Base-by-base conservation (phyloP, 179 eudicot species). In the Drosera spatulata region DNA sequence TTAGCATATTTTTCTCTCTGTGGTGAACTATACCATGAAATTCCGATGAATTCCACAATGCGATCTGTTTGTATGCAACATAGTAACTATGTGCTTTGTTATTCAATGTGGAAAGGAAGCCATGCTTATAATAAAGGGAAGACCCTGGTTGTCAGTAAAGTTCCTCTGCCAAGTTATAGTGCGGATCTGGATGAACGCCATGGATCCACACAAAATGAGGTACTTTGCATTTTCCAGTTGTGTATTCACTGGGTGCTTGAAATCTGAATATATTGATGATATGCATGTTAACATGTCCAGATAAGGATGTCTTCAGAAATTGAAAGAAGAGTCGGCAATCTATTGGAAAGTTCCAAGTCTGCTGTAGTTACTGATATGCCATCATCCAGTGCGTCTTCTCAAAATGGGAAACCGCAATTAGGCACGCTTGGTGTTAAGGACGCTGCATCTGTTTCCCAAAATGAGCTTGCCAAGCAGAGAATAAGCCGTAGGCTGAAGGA, bases 41-140 rank as follows among this genome's bases (percentile, higher is more conserved):
- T 22, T 22, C 33, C 33, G 33, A 22, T 22, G 33, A 22, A 22
- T 22, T 22, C 33, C 33, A 22, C 33, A 22, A 22, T 22, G 1
- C 1, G 33, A 22, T 22, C 33, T 22, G 33, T 22, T 22, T 22
- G 33, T 22, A 22, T 22, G 33, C 33, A 22, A 22, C 33, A 0
- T 22, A 22, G 33, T 22, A 22, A 22, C 33, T 22, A 22, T 22
- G 33, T 22, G 33, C 33, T 22, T 22, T 22, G 33, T 22, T 22
- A 22, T 22, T 22, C 33, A 22, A 22, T 79, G 75, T 82, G 78
- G 87, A 59, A 91, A 88, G 83, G 66, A 74, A 91, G 98, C 73
- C 98, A 89, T 85, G 96, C 89, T 9, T 91, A 91, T 71, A 86
- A 84, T 76, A 91, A 88, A 71, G 98, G 98, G 68, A 88, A 82